Percentiles rank a stretch among this genome's conserved stretches.
Evolutionary conservation across 495 filamentous ascomycete genomes (phyloP).

Genomic region (Penicillium arizonense): DNA sequence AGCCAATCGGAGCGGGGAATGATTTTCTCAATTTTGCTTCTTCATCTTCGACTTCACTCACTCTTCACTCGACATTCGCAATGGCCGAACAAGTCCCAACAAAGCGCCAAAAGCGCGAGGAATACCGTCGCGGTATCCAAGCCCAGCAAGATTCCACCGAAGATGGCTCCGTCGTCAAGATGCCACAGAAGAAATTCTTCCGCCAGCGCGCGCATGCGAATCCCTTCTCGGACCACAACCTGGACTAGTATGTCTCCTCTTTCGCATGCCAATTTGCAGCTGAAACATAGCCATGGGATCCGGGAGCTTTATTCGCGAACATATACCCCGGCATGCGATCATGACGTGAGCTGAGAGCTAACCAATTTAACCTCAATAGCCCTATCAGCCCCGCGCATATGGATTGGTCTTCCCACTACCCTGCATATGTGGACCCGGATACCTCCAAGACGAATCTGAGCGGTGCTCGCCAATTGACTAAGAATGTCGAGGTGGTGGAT

Average conservation of each 20-base stretch:
- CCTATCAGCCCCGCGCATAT: slow-evolving; percentile 78
- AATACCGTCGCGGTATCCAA: slow-evolving; percentile 55
- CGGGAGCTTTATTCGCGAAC: not conserved
- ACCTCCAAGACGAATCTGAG: slow-evolving; percentile 29
- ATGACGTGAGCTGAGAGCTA: slow-evolving; percentile 12
- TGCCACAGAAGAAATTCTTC: slow-evolving; percentile 94
- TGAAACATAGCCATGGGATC: not conserved
- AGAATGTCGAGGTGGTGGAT: slow-evolving; percentile 88
- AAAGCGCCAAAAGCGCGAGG: slow-evolving; percentile 72
- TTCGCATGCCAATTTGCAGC: not conserved
- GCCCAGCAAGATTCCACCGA: slow-evolving; percentile 26
- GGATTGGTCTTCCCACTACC: slow-evolving; percentile 88
- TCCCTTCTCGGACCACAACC: slow-evolving; percentile 88
- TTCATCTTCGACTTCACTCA: slow-evolving; percentile 6
- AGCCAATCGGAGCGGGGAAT: slow-evolving; percentile 17
- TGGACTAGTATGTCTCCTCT: slow-evolving; percentile 69
- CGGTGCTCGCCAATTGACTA: slow-evolving; percentile 48
- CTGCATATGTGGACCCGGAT: slow-evolving; percentile 57
- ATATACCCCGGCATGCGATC: not conserved
- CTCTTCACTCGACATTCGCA: not conserved
- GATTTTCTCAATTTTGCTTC: slow-evolving; percentile 7
- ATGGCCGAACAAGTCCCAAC: slow-evolving; percentile 32
- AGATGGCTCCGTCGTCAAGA: slow-evolving; percentile 34
- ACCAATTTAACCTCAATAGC: slow-evolving; percentile 42
- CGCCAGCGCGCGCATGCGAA: slow-evolving; percentile 96